These are phyloP conservation scores for Eucalyptus marginata DNA, from an alignment of 345 rosid species.

Conservation along the genomic window DNA sequence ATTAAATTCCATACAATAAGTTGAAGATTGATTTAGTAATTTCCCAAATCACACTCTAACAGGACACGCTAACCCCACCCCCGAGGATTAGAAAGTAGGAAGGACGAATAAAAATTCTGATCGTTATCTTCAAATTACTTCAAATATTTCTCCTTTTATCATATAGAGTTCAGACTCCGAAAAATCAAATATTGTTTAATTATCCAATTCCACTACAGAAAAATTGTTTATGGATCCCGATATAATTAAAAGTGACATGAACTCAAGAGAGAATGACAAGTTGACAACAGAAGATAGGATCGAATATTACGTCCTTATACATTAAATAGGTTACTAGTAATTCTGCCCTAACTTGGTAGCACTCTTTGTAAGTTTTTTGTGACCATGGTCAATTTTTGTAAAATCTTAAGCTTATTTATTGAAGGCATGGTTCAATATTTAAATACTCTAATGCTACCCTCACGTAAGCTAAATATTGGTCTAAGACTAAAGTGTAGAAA, in stretches of 20 bases:
- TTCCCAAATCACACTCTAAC: not conserved
- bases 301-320: fast-evolving
- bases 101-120: not conserved
- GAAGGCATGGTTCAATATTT: no score
- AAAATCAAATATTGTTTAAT: no score
- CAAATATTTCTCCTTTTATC: not conserved
- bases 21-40: not conserved
- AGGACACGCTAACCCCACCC: not conserved
- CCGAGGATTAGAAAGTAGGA: not conserved
- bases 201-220: no score
- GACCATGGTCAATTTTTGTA: no score
- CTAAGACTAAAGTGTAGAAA: not conserved
- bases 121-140: not conserved
- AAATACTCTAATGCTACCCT: not conserved
- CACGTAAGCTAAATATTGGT: not conserved
- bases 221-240: not conserved
- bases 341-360: no score
- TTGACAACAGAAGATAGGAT: no score
- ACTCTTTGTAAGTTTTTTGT: no score
- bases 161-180: no score
- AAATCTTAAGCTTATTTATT: no score
- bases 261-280: not conserved
- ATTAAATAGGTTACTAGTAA: no score
- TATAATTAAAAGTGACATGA: no score
- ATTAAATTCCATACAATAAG: not conserved